Evolutionary conservation across 1,284 basidiomycete genomes (phyloP), one percentile per base, ranked within the genome.

Genomic region (Tremellales sp.): DNA sequence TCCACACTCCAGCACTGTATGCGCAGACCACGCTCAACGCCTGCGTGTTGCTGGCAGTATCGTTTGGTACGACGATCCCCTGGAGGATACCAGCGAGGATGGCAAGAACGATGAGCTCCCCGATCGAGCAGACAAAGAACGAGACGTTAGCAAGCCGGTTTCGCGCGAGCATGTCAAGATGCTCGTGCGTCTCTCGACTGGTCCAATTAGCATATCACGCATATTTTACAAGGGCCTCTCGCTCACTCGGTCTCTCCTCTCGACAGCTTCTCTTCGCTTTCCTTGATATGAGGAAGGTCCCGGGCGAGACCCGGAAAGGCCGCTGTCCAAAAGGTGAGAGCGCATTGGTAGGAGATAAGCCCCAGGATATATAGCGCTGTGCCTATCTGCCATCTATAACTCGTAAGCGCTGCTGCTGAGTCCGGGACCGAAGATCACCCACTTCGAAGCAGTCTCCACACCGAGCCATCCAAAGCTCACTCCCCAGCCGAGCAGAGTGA

Each of bases 291-390:
- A 1, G 79, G 72, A 1, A 88, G 84, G 64, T 90, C 87, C 12
- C 87, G 77, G 0, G 88, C 87, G 3, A 92, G 78, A 12, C 85
- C 81, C 1, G 87, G 87, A 65, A 92, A 91, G 5, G 83, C 69
- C 0, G 87, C 87, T 0, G 85, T 83, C 64, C 87, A 92, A 71
- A 89, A 90, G 2, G 87, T 82, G 67, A 88, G 68, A 22, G 83
- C 77, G 47, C 84, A 81, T 79, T 89, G 87, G 63, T 88, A 89
- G 0, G 82, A 76, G 40, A 89, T 85, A 44, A 89, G 83, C 13
- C 86, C 84, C 25, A 89, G 71, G 76, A 92, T 87, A 63, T 86
- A 92, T 3, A 92, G 71, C 0, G 73, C 84, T 78, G 89, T 87
- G 0, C 84, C 85, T 5, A 78, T 74, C 33, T 77, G 76, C 89